Base-by-base conservation (phyloP, 768 basidiomycete genomes). In the Phlebiopsis gigantea region DNA sequence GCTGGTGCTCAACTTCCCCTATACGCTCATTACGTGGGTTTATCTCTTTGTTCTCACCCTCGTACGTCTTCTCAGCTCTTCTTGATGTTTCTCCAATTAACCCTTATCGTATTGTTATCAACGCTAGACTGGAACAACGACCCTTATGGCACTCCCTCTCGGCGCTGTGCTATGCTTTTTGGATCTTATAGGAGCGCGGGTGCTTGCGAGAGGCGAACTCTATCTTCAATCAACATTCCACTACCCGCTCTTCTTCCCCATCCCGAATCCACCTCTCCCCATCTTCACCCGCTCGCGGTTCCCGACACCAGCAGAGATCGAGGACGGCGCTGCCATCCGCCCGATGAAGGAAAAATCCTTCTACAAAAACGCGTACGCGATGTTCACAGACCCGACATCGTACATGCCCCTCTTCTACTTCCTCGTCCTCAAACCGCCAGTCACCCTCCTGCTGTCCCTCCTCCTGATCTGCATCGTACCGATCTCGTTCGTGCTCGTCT, bases 401-500 rank as follows among this genome's bases (percentile, higher is more conserved):
- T 92, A 90, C 69, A 88, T 88, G 72, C 85, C 90, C 0, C 77
- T 93, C 2, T 92, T 93, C 75, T 92, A 93, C 68, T 93, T 93
- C 72, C 79, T 93, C 58, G 87, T 92, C 49, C 84, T 93, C 74
- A 93, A 93, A 68, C 88, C 90, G 2, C 77, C 82, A 28, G 87
- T 92, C 68, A 90, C 89, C 0, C 69, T 93, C 25, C 72, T 87
- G 17, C 72, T 91, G 31, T 78, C 81, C 5, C 67, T 89, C 14
- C 61, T 73, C 21, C 66, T 89, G 49, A 39, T 88, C 15, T 70
- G 80, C 14, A 58, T 88, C 56, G 79, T 84, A 22, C 72, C 89
- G 0, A 77, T 87, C 1, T 71, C 79, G 17, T 71, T 88, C 10
- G 68, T 78, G 26, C 74, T 90, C 2, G 68, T 92, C 5, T 56